Conservation (phyloP, 192 early-diverging fungal genomes). For the Gonapodya prolifera region DNA sequence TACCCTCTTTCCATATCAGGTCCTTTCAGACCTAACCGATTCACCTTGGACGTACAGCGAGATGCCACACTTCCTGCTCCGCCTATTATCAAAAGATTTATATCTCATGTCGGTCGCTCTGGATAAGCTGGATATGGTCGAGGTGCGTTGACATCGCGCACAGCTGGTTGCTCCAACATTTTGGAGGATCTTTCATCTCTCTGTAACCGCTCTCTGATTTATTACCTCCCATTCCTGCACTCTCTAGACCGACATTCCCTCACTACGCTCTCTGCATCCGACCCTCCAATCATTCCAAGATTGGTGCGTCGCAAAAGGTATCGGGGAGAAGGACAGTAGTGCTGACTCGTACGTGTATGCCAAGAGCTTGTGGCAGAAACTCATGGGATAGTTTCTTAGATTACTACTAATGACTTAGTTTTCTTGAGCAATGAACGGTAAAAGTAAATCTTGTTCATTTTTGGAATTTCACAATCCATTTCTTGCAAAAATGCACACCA, state of each 20-base stretch:
- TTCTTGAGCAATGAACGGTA: too few relatives aligned
- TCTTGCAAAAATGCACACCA: too few relatives aligned
- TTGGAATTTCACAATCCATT: too few relatives aligned
- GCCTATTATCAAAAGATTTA: neutral
- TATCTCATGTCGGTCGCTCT: neutral
- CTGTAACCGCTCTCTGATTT: too few relatives aligned
- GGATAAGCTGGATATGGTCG: neutral
- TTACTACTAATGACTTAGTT: too few relatives aligned
- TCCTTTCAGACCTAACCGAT: neutral
- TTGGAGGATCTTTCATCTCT: neutral
- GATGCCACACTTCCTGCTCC: neutral
- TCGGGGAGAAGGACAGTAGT: neutral
- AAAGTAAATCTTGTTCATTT: too few relatives aligned
- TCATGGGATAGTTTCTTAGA: too few relatives aligned
- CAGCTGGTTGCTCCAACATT: neutral
- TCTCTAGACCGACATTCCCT: neutral
- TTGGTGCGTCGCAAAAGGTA: neutral
- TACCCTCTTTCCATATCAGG: neutral
- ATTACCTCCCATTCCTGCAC: too few relatives aligned
- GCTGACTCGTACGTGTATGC: neutral
- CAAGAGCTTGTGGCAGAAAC: neutral
- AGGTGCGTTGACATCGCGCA: neutral
- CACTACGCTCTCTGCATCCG: neutral
- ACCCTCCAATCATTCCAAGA: neutral
- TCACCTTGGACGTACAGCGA: neutral